Base-by-base conservation (phyloP, 495 filamentous ascomycete genomes). In the Aspergillus egyptiacus region DNA sequence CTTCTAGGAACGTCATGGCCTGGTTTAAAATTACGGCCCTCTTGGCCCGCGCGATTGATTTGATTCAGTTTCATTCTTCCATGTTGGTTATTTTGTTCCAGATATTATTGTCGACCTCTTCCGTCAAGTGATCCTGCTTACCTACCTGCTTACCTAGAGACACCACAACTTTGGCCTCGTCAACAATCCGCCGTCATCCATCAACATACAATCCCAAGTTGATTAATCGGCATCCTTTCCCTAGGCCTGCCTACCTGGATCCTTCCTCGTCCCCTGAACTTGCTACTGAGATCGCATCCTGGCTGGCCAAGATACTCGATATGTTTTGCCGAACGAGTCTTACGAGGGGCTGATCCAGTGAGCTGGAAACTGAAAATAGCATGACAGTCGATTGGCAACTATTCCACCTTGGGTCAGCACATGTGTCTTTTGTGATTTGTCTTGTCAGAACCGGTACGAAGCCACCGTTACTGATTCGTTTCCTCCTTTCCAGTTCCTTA, bases 251-350 rank as follows among this genome's bases (percentile, higher is more conserved):
- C 8, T 2, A 3, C 19, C 17, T 20, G 8, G 23, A 15, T 17
- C 17, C 25, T 34, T 15, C 10, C 1, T 9, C 22, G 27, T 20
- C 13, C 6, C 11, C 22, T 13, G 17, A 2, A 36, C 20, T 50
- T 15, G 36, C 28, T 37, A 22, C 23, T 23, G 10, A 20, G 23
- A 27, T 43, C 1, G 32, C 22, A 9, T 32, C 44, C 39, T 34
- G 14, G 38, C 38, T 44, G 48, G 48, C 32, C 32, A 51, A 44
- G 48, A 14, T 28, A 34, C 36, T 49, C 20, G 37, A 50, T 43
- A 38, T 28, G 38, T n/a, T 43, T 43, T 43, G 22, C 40, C 22
- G 27, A n/a, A 25, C 27, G 17, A 18, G 8, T 50, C 10, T 27
- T 27, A 27, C 28, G 9, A 31, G 6, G 48, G 13, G 9, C 25